Base-by-base conservation (phyloP, 805 yeast genomes). In the Myxozyma geophila region DNA sequence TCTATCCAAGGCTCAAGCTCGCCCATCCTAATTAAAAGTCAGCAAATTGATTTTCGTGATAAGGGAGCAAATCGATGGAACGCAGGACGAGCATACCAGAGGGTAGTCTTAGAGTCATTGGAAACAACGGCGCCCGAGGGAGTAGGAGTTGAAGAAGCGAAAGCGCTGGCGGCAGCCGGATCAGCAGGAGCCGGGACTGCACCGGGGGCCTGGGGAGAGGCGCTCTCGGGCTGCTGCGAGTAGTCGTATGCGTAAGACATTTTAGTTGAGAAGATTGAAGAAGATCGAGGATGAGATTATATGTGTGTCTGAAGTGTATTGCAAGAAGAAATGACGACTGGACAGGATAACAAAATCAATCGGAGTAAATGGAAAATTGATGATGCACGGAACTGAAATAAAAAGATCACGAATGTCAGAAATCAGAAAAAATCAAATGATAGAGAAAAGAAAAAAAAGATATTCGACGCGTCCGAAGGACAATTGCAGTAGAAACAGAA, bases 1-100 rank as follows among this genome's bases (percentile, higher is more conserved):
- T 88, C 90, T 92, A 96, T 89, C 74, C 83, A 79, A 9, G 89
- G 89, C 70, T 91, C 97, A 51, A 92, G 77, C 71, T 90, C 97
- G 23, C 97, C 98, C 85, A 92, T 92, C 70, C 70, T 65, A 28
- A 54, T 28, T 48, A 12, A n/a, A 17, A 44, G 49, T 54, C 40
- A 55, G 41, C 41, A 19, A n/a, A 15, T 7, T 23, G 46, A 17
- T 23, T 33, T 2, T 8, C 37, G 52, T 7, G 23, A 39, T 39
- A 15, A 15, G 23, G 2, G 17, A 40, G 41, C 13, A 40, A 19
- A 40, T 21, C 12, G 2, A 35, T 15, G 4, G 35, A 17, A 28
- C 10, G 37, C 19, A 50, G 13, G 19, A 4, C 15, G 40, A 46
- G 39, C 61, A 21, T 63, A 66, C 78, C 78, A 75, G 40, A 75